Evolutionary conservation across 805 yeast genomes (phyloP).

Genomic region (Metschnikowia corniflorae): DNA sequence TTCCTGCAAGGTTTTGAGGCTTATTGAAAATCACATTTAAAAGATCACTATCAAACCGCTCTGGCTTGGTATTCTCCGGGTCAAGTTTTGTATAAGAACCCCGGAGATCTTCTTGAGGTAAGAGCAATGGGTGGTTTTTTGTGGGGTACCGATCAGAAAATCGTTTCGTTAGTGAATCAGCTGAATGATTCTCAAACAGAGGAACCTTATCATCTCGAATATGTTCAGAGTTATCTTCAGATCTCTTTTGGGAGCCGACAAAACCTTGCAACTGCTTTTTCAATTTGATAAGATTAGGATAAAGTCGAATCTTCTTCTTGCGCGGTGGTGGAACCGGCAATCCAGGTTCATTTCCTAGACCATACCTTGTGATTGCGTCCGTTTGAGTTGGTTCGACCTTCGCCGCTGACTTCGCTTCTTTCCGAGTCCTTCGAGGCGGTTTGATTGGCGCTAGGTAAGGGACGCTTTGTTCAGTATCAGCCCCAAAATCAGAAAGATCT

Average conservation of each 20-base stretch:
- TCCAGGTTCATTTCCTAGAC: too few species aligned
- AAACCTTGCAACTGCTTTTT: neutral
- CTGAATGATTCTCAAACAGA: too few species aligned
- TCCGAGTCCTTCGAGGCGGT: too few species aligned
- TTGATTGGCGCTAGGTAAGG: too few species aligned
- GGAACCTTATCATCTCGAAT: neutral
- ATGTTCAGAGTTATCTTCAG: too few species aligned
- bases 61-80: neutral
- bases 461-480: too few species aligned
- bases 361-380: too few species aligned
- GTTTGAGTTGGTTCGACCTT: too few species aligned
- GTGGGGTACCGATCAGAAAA: neutral
- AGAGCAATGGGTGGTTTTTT: neutral
- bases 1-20: too few species aligned
- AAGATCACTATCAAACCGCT: neutral
- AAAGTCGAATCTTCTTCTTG: neutral
- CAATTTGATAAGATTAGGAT: neutral
- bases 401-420: too few species aligned
- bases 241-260: neutral
- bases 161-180: neutral
- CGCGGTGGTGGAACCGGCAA: neutral
- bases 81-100: neutral
- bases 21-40: neutral
- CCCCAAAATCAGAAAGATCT: too few species aligned
- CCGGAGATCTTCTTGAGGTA: neutral